Percentiles rank a stretch among this genome's conserved stretches.
Conservation (phyloP, 768 basidiomycete genomes). For the Mycena crocata region DNA sequence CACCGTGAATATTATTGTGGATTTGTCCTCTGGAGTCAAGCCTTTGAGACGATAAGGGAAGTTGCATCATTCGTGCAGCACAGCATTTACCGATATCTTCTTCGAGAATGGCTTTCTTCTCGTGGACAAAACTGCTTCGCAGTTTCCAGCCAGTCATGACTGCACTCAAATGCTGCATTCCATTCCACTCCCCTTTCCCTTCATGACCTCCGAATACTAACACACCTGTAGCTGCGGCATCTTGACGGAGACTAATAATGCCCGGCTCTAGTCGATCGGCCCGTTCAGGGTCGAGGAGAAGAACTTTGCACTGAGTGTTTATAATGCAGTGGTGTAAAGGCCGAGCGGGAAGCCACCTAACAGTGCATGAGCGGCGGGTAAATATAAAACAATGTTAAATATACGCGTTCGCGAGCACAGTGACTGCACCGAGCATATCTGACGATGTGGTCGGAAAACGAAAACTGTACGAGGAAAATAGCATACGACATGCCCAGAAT, state of each 20-base stretch:
- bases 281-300: conserved; percentile 72
- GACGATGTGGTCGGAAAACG: conserved; percentile 3
- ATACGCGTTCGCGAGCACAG: conserved; percentile 70
- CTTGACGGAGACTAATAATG: conserved; percentile 46
- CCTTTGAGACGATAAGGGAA: neutral
- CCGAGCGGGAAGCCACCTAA: conserved; percentile 65
- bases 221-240: conserved; percentile 51
- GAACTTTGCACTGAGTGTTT: conserved; percentile 64
- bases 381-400: conserved; percentile 46
- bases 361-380: conserved; percentile 28
- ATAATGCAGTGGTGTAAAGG: conserved; percentile 65
- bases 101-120: conserved; percentile 52
- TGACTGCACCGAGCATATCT: conserved; percentile 72
- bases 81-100: conserved; percentile 36
- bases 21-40: conserved; percentile 68
- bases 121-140: conserved; percentile 13
- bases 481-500: conserved; percentile 72
- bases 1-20: conserved; percentile 69
- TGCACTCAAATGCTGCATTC: conserved; percentile 53
- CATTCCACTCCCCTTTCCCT: conserved; percentile 54
- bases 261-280: conserved; percentile 57
- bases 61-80: conserved; percentile 35
- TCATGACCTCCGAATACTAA: conserved; percentile 58
- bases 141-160: conserved; percentile 46
- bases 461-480: conserved; percentile 2